phyloP scores from a whole-genome alignment of 805 yeast genomes.

The Myxozyma geophila region DNA sequence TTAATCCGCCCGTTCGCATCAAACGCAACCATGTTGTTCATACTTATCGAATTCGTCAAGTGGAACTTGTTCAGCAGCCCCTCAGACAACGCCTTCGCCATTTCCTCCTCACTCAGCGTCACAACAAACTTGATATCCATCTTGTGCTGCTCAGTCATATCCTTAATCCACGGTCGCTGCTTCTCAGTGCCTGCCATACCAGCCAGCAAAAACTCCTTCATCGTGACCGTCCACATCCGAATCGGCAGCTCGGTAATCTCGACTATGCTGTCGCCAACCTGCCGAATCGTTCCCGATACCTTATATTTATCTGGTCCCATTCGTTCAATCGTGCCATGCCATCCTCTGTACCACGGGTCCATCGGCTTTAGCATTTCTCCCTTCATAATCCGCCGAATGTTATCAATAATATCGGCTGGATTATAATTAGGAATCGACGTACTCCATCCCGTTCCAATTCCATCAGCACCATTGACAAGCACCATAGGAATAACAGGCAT shows the following conservation, averaged over 20 bases:
- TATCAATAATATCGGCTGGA: slow-evolving; percentile 79
- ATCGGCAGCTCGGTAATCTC: slow-evolving; percentile 94
- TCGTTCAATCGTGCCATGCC: slow-evolving; percentile 82
- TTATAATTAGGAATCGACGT: slow-evolving; percentile 89
- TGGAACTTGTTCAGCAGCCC: slow-evolving; percentile 88
- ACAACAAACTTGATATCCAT: slow-evolving; percentile 73
- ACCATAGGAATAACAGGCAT: slow-evolving; percentile 92
- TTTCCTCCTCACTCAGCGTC: slow-evolving; percentile 74
- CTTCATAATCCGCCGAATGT: slow-evolving; percentile 70
- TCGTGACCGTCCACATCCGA: slow-evolving; percentile 86
- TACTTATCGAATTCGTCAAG: slow-evolving; percentile 65
- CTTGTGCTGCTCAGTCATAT: slow-evolving; percentile 93
- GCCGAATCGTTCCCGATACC: slow-evolving; percentile 79
- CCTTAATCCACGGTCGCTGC: slow-evolving; percentile 82
- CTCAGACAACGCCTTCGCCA: slow-evolving; percentile 72
- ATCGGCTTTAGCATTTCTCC: slow-evolving; percentile 63
- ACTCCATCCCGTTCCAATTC: slow-evolving; percentile 99
- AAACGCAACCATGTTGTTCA: slow-evolving; percentile 93
- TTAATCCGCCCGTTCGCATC: slow-evolving; percentile 87
- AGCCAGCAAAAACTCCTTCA: slow-evolving; percentile 80
- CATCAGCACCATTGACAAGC: slow-evolving; percentile 95
- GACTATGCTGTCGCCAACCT: slow-evolving; percentile 74
- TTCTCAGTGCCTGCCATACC: slow-evolving; percentile 79
- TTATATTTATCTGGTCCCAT: slow-evolving; percentile 69
- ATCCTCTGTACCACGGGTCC: slow-evolving; percentile 94